Base-by-base conservation (phyloP, 192 early-diverging fungal genomes). In the Backusella psychrophila region DNA sequence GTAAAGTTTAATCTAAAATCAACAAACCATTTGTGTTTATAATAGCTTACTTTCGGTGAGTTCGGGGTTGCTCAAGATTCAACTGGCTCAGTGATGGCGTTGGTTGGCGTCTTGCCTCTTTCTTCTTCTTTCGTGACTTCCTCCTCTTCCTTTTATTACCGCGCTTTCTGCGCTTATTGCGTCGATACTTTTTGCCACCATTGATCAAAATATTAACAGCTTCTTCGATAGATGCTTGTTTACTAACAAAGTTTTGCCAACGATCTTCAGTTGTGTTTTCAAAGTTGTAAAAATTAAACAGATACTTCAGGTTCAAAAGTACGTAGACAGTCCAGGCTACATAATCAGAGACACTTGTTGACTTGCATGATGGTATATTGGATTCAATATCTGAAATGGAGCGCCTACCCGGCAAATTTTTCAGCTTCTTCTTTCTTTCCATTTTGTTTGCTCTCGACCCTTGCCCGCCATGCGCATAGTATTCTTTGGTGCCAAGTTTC, bases 201-300 rank as follows among this genome's bases (percentile, higher is more conserved):
- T 73, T 56, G 4, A 73, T n/a, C 6, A 73, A 59, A 9, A 59
- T 59, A 33, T 36, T 36, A 9, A 35, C 14, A 11, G 33, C n/a
- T n/a, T 73, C 53, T 23, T 73, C 53, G 8, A 17, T 52, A 36
- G 33, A 11, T 12, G 44, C 9, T 15, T 56, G n/a, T 73, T 67
- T 34, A 15, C 8, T 29, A 11, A 35, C 31, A 17, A 36, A 67
- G 31, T 19, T 73, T 36, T 8, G 35, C 63, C 15, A 15, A 15
- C 49, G 29, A 73, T 36, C 34, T 73, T 11, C 21, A 17, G 29
- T 6, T n/a, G 31, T 8, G 17, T 3, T 52, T 1, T 35, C 3
- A 21, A 59, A 36, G 5, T 52, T 38, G 72, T 73, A 73, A 17
- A 73, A 73, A 3, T 31, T 11, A 14, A 73, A 59, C 5, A 73